These are phyloP conservation scores for Phytophthora hybrid DNA, from an alignment of 352 stramenopile genomes.

Conservation along the genomic window DNA sequence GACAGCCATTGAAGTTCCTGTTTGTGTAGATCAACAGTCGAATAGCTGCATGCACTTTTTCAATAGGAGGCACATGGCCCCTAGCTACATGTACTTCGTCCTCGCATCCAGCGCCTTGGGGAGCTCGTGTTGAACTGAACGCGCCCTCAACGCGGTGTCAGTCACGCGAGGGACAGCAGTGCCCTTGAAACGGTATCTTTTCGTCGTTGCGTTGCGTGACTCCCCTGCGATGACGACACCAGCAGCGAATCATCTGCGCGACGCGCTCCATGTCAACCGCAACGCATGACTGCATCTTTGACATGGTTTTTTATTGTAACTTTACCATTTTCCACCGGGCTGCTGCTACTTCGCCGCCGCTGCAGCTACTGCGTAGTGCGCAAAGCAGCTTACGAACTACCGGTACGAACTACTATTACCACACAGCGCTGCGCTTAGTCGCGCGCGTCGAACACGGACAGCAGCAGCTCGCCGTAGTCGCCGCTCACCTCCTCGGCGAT, in stretches of 20 bases:
- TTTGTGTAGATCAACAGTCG: no score
- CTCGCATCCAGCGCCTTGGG: no score
- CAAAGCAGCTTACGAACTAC: no score
- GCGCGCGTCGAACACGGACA: constrained; percentile 68
- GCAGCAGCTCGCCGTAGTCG: constrained; percentile 75
- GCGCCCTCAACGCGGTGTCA: not conserved
- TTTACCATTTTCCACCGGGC: constrained; percentile 28
- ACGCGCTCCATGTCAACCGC: no score
- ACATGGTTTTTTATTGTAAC: constrained; percentile 24
- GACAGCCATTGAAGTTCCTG: no score
- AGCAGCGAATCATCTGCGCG: no score
- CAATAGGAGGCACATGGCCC: no score
- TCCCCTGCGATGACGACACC: not conserved
- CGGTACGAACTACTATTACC: no score
- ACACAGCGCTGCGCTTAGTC: constrained; percentile 20
- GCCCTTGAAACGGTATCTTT: constrained; percentile 2
- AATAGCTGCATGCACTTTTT: no score
- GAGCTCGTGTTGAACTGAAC: no score
- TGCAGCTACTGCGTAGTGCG: not conserved
- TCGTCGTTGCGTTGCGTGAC: not conserved
- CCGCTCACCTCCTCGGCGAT: constrained; percentile 81
- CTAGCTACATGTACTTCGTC: no score
- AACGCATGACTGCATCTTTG: no score
- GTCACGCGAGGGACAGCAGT: not conserved
- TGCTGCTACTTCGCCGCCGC: not conserved